Evolutionary conservation across 192 early-diverging fungal species (phyloP), one percentile per base, ranked within the genome.

Genomic region (Backusella circina): DNA sequence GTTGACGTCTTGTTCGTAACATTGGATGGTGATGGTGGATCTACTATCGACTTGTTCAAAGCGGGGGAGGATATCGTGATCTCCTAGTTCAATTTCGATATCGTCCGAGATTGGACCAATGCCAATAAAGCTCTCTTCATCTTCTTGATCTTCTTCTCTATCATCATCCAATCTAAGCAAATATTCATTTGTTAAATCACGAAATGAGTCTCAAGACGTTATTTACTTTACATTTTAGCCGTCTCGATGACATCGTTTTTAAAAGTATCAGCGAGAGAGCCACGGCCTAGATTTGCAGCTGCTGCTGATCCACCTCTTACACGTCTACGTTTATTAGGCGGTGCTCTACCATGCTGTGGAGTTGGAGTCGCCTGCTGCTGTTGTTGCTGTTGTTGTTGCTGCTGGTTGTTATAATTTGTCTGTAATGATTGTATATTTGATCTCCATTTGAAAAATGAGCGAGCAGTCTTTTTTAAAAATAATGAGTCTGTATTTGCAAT

Each of bases 391-490:
- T 23, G 67, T 26, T 26, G 71, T 35, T 61, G 47, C 32, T 41
- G 47, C 47, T 35, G 50, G 33, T 5, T 57, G 15, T n/a, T 67
- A 35, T 30, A 57, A 6, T 50, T 36, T 15, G 67, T 50, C 23
- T 73, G 68, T 32, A 85, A 80, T 36, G 85, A 77, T 23, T 68
- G 68, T 44, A 89, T 89, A 26, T 77, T 84, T 2, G 82, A 77
- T 78, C 96, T 95, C 92, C 95, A 94, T 26, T 77, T 73, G 67
- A 97, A 94, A 70, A 95, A 96, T 37, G 87, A 87, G 9, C 83
- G 80, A 16, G 95, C 77, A 61, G 91, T 76, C 5, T 87, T 78
- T 5, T 65, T 75, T 61, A 88, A 79, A 30, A 86, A 73, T 5
- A 28, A 76, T 67, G 10, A 77, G 73, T 51, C 77, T 54, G 21